Evolutionary conservation across 2,329 filamentous ascomycete species (phyloP).

Genomic region (Neonectria ditissima): DNA sequence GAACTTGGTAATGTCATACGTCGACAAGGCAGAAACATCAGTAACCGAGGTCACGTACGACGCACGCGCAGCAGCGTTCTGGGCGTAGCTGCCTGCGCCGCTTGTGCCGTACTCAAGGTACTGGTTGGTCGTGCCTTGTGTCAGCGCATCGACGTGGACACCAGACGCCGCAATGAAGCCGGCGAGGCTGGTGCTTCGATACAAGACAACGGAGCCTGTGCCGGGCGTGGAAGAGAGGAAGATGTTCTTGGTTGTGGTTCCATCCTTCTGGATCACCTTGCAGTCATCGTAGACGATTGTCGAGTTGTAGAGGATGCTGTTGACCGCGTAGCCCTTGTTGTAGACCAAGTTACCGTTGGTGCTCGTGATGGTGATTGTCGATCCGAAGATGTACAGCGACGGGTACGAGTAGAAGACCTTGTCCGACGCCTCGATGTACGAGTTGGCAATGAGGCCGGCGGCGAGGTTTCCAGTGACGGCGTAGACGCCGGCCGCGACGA

Average conservation of each 20-base stretch:
- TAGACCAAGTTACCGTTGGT: constrained; percentile 49
- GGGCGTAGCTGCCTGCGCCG: constrained; percentile 54
- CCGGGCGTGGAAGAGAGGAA: constrained; percentile 57
- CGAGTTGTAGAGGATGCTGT: constrained; percentile 50
- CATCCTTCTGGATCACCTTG: constrained; percentile 47
- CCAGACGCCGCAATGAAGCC: constrained; percentile 53
- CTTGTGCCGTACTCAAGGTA: constrained; percentile 57
- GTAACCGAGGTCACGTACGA: constrained; percentile 51
- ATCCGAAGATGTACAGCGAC: constrained; percentile 56
- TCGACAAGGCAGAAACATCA: constrained; percentile 46
- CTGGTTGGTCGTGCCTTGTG: constrained; percentile 48
- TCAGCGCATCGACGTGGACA: constrained; percentile 45
- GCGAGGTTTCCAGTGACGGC: constrained; percentile 46
- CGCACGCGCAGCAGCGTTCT: constrained; percentile 49
- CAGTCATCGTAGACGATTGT: constrained; percentile 56
- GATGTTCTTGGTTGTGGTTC: constrained; percentile 51
- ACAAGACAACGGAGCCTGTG: constrained; percentile 54
- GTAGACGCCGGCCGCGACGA: constrained; percentile 52
- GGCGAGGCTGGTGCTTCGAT: constrained; percentile 53
- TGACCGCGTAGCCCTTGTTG: constrained; percentile 50
- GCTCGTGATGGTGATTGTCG: constrained; percentile 54
- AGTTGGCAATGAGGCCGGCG: constrained; percentile 55
- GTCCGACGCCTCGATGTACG: constrained; percentile 57
- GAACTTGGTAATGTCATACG: constrained; percentile 34
- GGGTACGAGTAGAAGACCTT: constrained; percentile 56